Base-by-base conservation (phyloP, 2,329 filamentous ascomycete species). In the Neofusicoccum cordaticola region DNA sequence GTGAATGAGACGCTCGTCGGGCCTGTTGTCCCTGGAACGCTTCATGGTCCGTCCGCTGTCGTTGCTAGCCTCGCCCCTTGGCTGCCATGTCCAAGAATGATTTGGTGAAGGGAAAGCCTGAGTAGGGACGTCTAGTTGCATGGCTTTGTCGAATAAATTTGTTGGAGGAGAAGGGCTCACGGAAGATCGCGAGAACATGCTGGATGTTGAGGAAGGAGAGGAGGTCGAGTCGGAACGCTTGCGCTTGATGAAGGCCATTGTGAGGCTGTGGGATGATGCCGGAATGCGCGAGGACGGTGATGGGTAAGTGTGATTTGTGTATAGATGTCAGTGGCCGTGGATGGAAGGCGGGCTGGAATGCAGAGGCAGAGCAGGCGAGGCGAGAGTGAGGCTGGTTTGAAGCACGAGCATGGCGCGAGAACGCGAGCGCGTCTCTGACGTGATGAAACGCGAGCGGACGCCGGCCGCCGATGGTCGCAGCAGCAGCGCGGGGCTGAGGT, bases 31-130 rank as follows among this genome's bases (percentile, higher is more conserved):
- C 65, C 85, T 80, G 68, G 84, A 81, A 39, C 86, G 77, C 74
- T 88, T 88, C 66, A 83, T 79, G 64, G 86, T 88, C 17, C 86
- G 82, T 66, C 81, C 82, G 68, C 83, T 80, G 39, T 65, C 48
- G 53, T 63, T 65, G 41, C 27, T 22, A 9, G 70, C 67, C 27
- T 56, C 61, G 41, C 50, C 47, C 15, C 27, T 35, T 5, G 56
- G 42, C 58, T 62, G 50, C 68, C 70, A n/a, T 67, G 69, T 22
- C 60, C 57, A 69, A 27, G 53, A 47, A 35, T 48, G 41, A 22
- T n/a, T 31, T 11, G 56, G 56, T 37, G 47, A 37, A 6, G 62
- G 37, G 22, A 52, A 34, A 5, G 56, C 41, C 45, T 62, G 63
- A 42, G 57, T 37, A 19, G 61, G 52, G 2, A 50, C 53, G 44